Base-by-base conservation (phyloP, 2,329 filamentous ascomycete species). In the Cytospora piceae region DNA sequence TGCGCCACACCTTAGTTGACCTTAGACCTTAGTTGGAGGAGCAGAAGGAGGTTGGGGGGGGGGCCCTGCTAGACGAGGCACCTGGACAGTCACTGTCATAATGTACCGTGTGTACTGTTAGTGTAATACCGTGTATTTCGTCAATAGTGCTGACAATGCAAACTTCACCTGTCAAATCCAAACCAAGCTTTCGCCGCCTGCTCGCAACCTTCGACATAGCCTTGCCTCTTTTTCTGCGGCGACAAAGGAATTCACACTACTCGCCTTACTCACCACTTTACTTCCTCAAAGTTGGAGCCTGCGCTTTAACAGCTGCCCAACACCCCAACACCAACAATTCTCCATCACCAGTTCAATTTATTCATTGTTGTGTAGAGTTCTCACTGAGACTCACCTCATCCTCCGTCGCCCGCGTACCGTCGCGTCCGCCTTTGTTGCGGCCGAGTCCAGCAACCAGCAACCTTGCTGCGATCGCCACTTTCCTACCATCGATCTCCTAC, bases 341-440 rank as follows among this genome's bases (percentile, higher is more conserved):
- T 31, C 49, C 14, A 57, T 56, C 63, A 52, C 31, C n/a, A 17
- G 29, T 59, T 22, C 39, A 15, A 24, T 20, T 29, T 27, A 22
- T 54, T 51, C 58, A 67, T 65, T 65, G 63, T 67, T 65, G 66
- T 63, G 42, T 46, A 64, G 42, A 42, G 17, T 42, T 42, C 39
- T 5, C 2, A 49, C 29, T 31, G 27, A 39, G 24, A 57, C 46
- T 49, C 53, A 17, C 52, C 58, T 54, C 49, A 22, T 17, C 53
- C 42, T 37, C 58, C 34, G 39, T 60, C 58, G 55, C 46, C 22
- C 46, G 14, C 42, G 34, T 42, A 55, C 51, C 51, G 57, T 31
- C 51, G 49, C 24, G 34, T 34, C 56, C 51, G 54, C 58, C 63
- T 57, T 62, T 54, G 54, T 67, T 34, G 55, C 39, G 51, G 46